A percentile compares a stretch with the other conserved stretches of the same genome.
Conservation (phyloP, 106 monocot species). For the Triglochin maritima region DNA sequence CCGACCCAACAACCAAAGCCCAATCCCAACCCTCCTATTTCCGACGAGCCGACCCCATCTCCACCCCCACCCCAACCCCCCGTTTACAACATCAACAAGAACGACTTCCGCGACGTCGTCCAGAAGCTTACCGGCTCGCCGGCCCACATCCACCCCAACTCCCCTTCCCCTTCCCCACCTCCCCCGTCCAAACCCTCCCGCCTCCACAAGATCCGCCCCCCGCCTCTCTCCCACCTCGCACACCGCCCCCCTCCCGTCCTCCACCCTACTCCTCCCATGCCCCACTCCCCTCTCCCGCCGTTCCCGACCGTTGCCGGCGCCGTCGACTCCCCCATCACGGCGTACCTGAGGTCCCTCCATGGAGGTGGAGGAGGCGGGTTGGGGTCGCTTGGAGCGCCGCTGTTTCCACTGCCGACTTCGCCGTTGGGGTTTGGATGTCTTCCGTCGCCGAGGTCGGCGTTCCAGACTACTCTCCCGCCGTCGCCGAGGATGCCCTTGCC, state of each 20-base stretch:
- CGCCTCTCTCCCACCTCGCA: conserved; percentile 9
- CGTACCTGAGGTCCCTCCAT: conserved; percentile 25
- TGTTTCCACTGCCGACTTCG: conserved; percentile 16
- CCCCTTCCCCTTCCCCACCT: not conserved
- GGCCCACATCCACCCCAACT: conserved; percentile 23
- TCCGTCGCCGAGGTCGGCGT: conserved; percentile 18
- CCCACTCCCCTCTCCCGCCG: conserved; percentile 42
- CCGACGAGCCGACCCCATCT: conserved; percentile 1
- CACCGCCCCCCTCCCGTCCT: conserved; percentile 1
- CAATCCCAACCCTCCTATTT: conserved; percentile 2
- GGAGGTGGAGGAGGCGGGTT: conserved; percentile 6
- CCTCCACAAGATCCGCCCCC: conserved; percentile 28
- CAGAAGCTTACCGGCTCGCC: conserved; percentile 87
- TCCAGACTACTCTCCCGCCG: conserved; percentile 10
- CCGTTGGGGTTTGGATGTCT: conserved; percentile 20
- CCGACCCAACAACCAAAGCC: conserved; percentile 3
- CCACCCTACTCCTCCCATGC: not conserved
- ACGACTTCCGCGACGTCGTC: conserved; percentile 68
- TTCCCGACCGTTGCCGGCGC: conserved; percentile 41
- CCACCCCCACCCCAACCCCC: conserved; percentile 50
- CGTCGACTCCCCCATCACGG: conserved; percentile 31
- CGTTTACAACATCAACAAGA: conserved; percentile 84
- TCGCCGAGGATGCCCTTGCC: conserved; percentile 19
- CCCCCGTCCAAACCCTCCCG: conserved; percentile 9
- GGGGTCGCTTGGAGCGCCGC: conserved; percentile 1